Evolutionary conservation across 768 basidiomycete species (phyloP).

Genomic region (Mycena polygramma): DNA sequence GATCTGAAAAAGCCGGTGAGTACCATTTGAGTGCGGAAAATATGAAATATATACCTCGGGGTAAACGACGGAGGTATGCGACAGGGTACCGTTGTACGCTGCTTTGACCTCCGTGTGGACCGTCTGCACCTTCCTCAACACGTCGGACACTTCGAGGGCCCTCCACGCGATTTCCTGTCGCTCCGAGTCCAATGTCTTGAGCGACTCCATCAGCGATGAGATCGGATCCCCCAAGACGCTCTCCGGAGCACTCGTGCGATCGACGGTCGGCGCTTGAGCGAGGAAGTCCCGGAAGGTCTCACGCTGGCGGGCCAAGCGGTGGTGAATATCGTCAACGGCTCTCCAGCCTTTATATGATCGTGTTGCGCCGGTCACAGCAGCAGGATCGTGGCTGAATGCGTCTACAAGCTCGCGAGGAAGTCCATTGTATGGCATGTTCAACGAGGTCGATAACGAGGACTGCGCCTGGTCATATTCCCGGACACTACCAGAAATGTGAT

Average conservation of each 20-base stretch:
- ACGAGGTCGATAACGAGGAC: constrained; percentile 59
- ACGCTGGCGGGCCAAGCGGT: constrained; percentile 72
- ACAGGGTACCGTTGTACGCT: constrained; percentile 73
- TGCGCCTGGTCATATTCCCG: constrained; percentile 77
- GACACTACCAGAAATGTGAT: constrained; percentile 71
- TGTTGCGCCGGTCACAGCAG: constrained; percentile 78
- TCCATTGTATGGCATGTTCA: constrained; percentile 60
- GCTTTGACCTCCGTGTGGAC: constrained; percentile 70
- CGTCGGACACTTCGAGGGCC: constrained; percentile 62
- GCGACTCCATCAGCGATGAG: constrained; percentile 58
- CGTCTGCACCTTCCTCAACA: constrained; percentile 66
- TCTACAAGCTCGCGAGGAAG: constrained; percentile 79
- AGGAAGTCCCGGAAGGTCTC: constrained; percentile 65
- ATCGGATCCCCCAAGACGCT: constrained; percentile 71
- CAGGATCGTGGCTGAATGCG: constrained; percentile 82
- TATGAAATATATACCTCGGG: constrained; percentile 69
- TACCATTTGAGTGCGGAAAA: constrained; percentile 10
- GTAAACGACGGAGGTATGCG: constrained; percentile 81
- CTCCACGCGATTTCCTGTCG: constrained; percentile 59
- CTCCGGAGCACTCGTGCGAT: constrained; percentile 40
- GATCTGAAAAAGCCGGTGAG: constrained; percentile 57
- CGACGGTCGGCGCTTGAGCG: constrained; percentile 30
- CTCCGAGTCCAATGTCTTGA: constrained; percentile 65
- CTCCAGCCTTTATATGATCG: constrained; percentile 73
- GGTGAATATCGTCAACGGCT: constrained; percentile 82